These are phyloP conservation scores for Zygoascus meyerae DNA, from an alignment of 1,139 yeast species.

Conservation along the genomic window DNA sequence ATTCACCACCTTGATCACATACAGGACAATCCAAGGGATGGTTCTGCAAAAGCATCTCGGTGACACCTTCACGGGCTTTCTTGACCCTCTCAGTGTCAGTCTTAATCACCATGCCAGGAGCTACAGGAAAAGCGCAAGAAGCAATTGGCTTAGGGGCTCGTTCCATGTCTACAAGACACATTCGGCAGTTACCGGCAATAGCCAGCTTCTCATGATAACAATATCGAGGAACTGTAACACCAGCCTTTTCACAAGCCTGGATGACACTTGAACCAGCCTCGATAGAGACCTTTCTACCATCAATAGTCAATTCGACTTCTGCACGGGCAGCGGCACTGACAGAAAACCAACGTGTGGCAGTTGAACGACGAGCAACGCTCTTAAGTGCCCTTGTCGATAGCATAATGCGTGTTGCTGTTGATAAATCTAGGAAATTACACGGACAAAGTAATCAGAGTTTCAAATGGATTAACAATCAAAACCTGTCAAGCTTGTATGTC, in stretches of 20 bases:
- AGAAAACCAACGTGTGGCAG: slow-evolving; percentile 26
- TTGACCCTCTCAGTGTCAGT: slow-evolving; percentile 76
- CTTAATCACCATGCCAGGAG: slow-evolving; percentile 81
- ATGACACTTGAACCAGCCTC: slow-evolving; percentile 87
- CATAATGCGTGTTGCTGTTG: no score
- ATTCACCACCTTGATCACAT: slow-evolving; percentile 93
- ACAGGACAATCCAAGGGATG: slow-evolving; percentile 93
- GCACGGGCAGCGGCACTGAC: slow-evolving; percentile 32
- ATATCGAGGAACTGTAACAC: slow-evolving; percentile 81
- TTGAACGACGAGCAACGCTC: no score
- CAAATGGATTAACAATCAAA: no score
- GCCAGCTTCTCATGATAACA: slow-evolving; percentile 90
- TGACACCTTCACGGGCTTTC: slow-evolving; percentile 85
- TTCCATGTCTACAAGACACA: slow-evolving; percentile 89
- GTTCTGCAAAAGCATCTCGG: slow-evolving; percentile 81
- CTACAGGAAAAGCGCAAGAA: slow-evolving; percentile 88
- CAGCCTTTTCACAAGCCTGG: slow-evolving; percentile 91
- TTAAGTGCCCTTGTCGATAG: no score
- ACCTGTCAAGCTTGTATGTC: background rate
- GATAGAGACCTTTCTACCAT: slow-evolving; percentile 68
- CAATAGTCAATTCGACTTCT: slow-evolving; percentile 71
- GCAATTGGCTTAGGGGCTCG: slow-evolving; percentile 88
- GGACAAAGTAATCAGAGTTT: no score
- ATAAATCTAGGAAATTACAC: no score
- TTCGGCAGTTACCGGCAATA: slow-evolving; percentile 92